A percentile compares a stretch with the other conserved stretches of the same genome.
Evolutionary conservation across 2,329 filamentous ascomycete genomes (phyloP).

Genomic region (Talaromyces sp.): DNA sequence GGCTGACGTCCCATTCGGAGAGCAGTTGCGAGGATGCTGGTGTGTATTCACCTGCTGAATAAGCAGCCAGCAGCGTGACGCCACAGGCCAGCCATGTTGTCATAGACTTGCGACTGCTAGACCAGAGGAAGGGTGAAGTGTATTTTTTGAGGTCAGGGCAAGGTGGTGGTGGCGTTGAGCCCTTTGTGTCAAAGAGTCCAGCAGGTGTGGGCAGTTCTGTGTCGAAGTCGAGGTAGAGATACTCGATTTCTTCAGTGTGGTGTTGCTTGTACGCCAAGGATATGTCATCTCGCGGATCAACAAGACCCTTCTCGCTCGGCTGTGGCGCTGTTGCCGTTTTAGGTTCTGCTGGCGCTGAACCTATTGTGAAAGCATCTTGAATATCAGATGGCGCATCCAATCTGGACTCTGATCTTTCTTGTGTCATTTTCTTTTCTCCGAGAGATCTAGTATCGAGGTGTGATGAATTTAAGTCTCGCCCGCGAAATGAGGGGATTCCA

Average conservation of each 20-base stretch:
- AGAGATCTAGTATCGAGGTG: background rate
- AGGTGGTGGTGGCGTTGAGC: slow-evolving; percentile 47
- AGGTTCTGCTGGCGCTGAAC: background rate
- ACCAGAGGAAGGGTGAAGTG: slow-evolving; percentile 70
- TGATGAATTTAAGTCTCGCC: background rate
- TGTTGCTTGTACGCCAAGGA: background rate
- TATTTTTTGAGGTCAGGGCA: slow-evolving; percentile 65
- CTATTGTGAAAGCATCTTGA: background rate
- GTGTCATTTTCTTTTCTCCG: background rate
- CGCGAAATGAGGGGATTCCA: background rate
- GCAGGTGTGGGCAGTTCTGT: slow-evolving; percentile 53
- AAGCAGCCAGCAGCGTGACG: slow-evolving; percentile 74
- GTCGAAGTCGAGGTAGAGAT: slow-evolving; percentile 61
- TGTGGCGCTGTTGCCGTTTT: background rate
- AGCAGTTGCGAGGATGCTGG: slow-evolving; percentile 65
- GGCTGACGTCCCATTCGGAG: slow-evolving; percentile 61
- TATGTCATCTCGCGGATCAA: background rate
- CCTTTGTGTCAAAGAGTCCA: slow-evolving; percentile 30
- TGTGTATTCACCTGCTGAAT: slow-evolving; percentile 75
- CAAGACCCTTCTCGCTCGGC: background rate
- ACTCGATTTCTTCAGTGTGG: slow-evolving; percentile 42
- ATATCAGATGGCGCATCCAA: background rate
- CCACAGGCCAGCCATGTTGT: slow-evolving; percentile 71
- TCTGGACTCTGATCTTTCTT: background rate
- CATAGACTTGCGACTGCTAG: slow-evolving; percentile 62